Evolutionary conservation across 208 protist species (phyloP).

Genomic region (Leishmania lainsoni): DNA sequence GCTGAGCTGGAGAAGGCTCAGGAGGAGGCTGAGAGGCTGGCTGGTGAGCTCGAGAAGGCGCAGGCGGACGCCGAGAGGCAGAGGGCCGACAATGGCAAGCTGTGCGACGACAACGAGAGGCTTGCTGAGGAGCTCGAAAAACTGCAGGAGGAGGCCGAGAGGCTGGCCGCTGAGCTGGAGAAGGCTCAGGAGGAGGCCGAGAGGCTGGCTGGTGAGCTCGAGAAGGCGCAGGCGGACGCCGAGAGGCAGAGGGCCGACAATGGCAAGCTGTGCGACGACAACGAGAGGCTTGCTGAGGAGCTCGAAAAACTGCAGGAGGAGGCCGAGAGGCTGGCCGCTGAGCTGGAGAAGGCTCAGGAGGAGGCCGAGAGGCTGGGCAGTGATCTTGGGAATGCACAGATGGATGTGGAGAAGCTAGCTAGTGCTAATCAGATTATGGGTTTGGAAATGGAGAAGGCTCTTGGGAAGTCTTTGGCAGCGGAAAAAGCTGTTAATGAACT

Average conservation of each 20-base stretch:
- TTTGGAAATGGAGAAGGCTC: background rate
- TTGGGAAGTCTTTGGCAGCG: background rate
- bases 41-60: background rate
- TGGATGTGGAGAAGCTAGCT: too few relatives aligned
- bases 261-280: background rate
- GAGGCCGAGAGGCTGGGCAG: background rate
- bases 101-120: slow-evolving; percentile 4
- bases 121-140: background rate
- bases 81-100: background rate
- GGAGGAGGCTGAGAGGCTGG: background rate
- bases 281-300: slow-evolving; percentile 9
- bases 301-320: background rate
- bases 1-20: background rate
- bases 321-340: background rate
- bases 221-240: background rate
- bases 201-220: background rate
- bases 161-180: background rate
- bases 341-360: background rate
- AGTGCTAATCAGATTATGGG: too few relatives aligned
- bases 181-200: background rate
- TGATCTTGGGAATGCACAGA: background rate
- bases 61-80: background rate
- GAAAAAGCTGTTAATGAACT: background rate
- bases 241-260: background rate
- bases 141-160: background rate